A percentile compares a stretch with the other conserved stretches of the same genome.
Evolutionary conservation across 2,329 filamentous ascomycete species (phyloP).

Genomic region (Berkeleyomyces rouxiae): DNA sequence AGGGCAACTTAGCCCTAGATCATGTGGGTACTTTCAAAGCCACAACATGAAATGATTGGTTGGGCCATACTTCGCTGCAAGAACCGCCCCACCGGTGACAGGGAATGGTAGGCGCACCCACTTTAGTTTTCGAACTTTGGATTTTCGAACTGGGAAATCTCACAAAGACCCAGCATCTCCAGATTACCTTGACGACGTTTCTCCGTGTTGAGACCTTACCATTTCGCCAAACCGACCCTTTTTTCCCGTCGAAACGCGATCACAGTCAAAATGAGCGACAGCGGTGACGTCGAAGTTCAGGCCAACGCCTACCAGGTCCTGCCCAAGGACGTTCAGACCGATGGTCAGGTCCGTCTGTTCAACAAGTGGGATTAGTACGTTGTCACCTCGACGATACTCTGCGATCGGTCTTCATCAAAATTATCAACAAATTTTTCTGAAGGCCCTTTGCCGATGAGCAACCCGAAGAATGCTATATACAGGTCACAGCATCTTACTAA

Average conservation of each 20-base stretch:
- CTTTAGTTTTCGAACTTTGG: conserved; percentile 14
- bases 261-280: conserved; percentile 64
- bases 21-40: conserved; percentile 19
- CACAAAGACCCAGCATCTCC: conserved; percentile 13
- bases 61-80: conserved; percentile 21
- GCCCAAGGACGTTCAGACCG: conserved; percentile 85
- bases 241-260: conserved; percentile 13
- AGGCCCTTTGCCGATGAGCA: background rate
- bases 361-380: conserved; percentile 73
- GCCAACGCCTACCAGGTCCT: conserved; percentile 61
- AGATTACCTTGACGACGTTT: conserved; percentile 14
- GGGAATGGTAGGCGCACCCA: conserved; percentile 14
- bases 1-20: conserved; percentile 29
- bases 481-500: conserved; percentile 2
- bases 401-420: conserved; percentile 2
- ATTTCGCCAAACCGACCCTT: conserved; percentile 23
- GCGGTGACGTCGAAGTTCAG: conserved; percentile 86
- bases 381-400: conserved; percentile 4
- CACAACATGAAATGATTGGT: conserved; percentile 23
- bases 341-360: conserved; percentile 90
- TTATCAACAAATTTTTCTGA: background rate
- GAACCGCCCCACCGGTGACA: conserved; percentile 19
- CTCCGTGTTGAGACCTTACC: conserved; percentile 14
- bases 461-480: background rate
- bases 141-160: conserved; percentile 13